phyloP scores from a whole-genome alignment of 1,139 yeast species.

The Geotrichum aggregatum region DNA sequence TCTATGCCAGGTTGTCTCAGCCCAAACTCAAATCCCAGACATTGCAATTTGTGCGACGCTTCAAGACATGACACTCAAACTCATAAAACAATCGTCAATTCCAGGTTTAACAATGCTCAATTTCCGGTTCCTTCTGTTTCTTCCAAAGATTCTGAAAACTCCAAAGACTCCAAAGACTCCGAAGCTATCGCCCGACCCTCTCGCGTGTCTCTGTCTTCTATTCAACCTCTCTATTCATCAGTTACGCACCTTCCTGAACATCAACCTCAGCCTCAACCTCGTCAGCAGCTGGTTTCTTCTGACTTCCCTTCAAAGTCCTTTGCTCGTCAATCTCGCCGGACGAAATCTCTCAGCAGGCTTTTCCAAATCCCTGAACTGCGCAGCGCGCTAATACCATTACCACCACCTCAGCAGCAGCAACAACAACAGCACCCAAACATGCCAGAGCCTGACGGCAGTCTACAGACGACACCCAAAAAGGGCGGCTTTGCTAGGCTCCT shows the following conservation, averaged over 20 bases:
- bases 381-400: background rate
- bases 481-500: background rate
- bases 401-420: background rate
- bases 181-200: background rate
- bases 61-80: background rate
- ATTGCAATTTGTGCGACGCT: background rate
- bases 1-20: background rate
- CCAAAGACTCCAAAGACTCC: background rate
- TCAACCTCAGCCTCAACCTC: background rate
- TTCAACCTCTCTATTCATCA: background rate
- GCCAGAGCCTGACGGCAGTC: too few species aligned
- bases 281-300: background rate
- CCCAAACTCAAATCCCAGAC: constrained; percentile 1
- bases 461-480: background rate
- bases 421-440: background rate
- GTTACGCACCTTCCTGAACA: background rate
- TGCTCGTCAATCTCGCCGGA: background rate
- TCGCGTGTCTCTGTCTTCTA: background rate
- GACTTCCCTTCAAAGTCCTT: background rate
- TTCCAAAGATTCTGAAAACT: background rate
- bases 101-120: too few species aligned
- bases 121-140: background rate
- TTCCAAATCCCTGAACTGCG: background rate
- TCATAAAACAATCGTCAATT: background rate
- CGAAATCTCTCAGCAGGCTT: background rate